Evolutionary conservation across 2,329 filamentous ascomycete genomes (phyloP).

Genomic region (Ascochyta fabae): DNA sequence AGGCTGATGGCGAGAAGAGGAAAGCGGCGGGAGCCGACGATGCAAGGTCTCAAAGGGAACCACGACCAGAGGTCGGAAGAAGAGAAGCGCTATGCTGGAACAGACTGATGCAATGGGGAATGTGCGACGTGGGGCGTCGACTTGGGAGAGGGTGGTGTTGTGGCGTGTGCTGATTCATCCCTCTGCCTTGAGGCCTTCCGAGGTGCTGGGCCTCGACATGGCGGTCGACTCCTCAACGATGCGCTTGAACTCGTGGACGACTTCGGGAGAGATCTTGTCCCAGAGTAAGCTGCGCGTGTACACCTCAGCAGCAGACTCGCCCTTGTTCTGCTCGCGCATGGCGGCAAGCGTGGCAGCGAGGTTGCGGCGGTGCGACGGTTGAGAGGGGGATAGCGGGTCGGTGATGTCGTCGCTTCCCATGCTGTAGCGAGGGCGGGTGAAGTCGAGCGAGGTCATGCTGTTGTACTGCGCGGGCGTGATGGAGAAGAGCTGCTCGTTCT

Average conservation of each 20-base stretch:
- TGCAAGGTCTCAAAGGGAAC: conserved; percentile 39
- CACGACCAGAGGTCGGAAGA: conserved; percentile 36
- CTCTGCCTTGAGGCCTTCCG: conserved; percentile 44
- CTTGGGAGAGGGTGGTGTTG: conserved; percentile 18
- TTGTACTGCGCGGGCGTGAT: conserved; percentile 89
- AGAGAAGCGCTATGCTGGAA: conserved; percentile 45
- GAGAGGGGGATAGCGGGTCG: conserved; percentile 48
- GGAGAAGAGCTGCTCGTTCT: conserved; percentile 85
- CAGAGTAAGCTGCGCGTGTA: conserved; percentile 92
- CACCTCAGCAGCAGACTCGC: conserved; percentile 78
- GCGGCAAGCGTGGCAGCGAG: conserved; percentile 80
- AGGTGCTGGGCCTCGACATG: conserved; percentile 44
- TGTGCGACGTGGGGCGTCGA: not conserved
- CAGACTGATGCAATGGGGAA: conserved; percentile 35
- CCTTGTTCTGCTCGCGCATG: conserved; percentile 75
- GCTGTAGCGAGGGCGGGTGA: conserved; percentile 60
- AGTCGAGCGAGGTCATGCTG: conserved; percentile 77
- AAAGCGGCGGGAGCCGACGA: conserved; percentile 37
- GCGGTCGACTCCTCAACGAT: conserved; percentile 78
- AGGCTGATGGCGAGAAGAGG: conserved; percentile 31
- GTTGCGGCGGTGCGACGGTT: conserved; percentile 69
- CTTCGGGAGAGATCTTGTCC: conserved; percentile 91
- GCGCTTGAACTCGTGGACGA: conserved; percentile 89
- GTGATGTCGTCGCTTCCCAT: conserved; percentile 56
- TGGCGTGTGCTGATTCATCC: conserved; percentile 28